Evolutionary conservation across 441 rosid species (phyloP), one percentile per base, ranked within the genome.

Genomic region (Hura crepitans): DNA sequence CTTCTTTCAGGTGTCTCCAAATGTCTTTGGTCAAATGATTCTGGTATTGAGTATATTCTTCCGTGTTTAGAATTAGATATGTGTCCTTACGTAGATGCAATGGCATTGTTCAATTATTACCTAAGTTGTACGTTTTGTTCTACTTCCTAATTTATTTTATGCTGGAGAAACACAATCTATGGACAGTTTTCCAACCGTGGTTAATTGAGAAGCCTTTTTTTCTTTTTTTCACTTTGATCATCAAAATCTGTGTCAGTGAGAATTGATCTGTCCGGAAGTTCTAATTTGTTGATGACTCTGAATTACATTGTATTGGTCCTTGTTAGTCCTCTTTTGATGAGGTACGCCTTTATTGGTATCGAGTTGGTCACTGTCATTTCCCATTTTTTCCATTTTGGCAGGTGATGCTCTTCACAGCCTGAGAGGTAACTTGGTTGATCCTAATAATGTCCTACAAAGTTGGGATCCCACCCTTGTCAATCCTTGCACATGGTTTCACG

Each of bases 381-480:
- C 62, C 63, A 49, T 55, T 55, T 22, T 3, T 59, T 47, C 25
- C 64, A 62, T 47, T 53, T 47, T 50, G 69, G 78, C 87, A 93
- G 98, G 98, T 73, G 98, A 93, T 85, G 98, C 98, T 3, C 81
- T 93, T 84, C 98, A 93, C 78, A 89, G 85, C 80, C 75, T 90
- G 71, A 79, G 97, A 73, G 75, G 81, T 73, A 89, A 82, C 78
- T 80, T 93, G 69, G 65, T 68, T 72, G 98, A 92, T 84, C 98
- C 98, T 45, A 87, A 84, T 83, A 92, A 86, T 81, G 93, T 92
- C 57, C 83, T 93, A 72, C 98, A 94, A 81, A 94, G 99, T 80
- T 94, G 99, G 99, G 99, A 94, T 81, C 97, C 99, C 54, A 92
- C 99, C 27, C 97, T 94, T 73, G 99, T 94, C 75, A 94, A 94